Percentiles rank a stretch among this genome's conserved stretches.
phyloP scores from a whole-genome alignment of 1,139 yeast genomes.

The Meyerozyma athensensis region DNA sequence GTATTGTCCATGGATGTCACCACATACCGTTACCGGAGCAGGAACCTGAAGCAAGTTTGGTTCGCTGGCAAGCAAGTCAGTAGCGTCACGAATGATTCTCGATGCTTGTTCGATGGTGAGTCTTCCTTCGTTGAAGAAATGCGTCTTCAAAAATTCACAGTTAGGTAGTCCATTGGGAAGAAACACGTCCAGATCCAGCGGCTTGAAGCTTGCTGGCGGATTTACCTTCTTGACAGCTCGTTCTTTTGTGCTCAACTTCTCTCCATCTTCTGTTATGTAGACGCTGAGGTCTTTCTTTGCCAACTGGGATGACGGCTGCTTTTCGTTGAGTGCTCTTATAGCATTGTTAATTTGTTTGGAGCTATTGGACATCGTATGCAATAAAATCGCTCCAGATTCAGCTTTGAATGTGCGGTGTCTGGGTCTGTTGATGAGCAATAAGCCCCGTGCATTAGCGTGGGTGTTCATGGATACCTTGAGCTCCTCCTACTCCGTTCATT shows the following conservation, averaged over 20 bases:
- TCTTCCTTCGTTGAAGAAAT: slow-evolving; percentile 79
- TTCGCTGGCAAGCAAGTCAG: slow-evolving; percentile 60
- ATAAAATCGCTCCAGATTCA: background rate
- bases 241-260: slow-evolving; percentile 57
- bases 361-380: slow-evolving; percentile 21
- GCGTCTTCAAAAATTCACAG: slow-evolving; percentile 64
- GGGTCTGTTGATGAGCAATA: too few relatives aligned
- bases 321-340: slow-evolving; percentile 61
- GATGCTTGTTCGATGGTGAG: slow-evolving; percentile 68
- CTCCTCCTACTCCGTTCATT: too few relatives aligned
- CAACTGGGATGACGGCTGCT: slow-evolving; percentile 21
- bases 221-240: slow-evolving; percentile 62
- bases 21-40: slow-evolving; percentile 95
- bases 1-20: slow-evolving; percentile 95
- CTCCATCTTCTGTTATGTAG: slow-evolving; percentile 69
- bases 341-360: slow-evolving; percentile 71
- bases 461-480: too few relatives aligned
- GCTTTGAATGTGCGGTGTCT: too few relatives aligned
- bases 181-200: slow-evolving; percentile 68
- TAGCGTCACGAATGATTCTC: slow-evolving; percentile 64
- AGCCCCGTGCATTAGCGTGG: too few relatives aligned
- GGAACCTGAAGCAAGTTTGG: slow-evolving; percentile 79
- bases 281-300: slow-evolving; percentile 44
- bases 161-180: slow-evolving; percentile 64
- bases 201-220: slow-evolving; percentile 65